These are phyloP conservation scores for Penicillium concentricum DNA, from an alignment of 2,329 filamentous ascomycete genomes.

Conservation along the genomic window DNA sequence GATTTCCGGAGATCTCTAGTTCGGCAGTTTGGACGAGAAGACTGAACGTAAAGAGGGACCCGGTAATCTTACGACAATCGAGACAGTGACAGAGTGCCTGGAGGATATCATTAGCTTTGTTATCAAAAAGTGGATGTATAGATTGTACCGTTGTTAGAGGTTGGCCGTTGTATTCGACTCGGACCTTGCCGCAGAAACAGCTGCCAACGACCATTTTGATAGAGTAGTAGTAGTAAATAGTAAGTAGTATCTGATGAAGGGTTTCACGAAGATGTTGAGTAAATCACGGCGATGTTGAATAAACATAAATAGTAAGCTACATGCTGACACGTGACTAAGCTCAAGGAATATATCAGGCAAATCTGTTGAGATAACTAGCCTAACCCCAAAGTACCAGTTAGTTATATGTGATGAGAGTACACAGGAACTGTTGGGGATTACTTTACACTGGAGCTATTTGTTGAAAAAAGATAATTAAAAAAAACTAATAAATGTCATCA, in stretches of 20 bases:
- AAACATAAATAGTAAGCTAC: not conserved
- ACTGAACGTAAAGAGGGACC: constrained; percentile 30
- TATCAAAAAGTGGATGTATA: not conserved
- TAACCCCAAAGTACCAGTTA: too few relatives aligned
- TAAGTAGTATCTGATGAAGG: not conserved
- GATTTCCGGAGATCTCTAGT: constrained; percentile 32
- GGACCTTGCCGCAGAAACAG: constrained; percentile 40
- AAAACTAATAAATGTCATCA: constrained; percentile 24
- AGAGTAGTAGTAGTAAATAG: not conserved
- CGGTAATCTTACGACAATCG: constrained; percentile 43
- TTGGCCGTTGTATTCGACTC: constrained; percentile 33
- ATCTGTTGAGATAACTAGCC: too few relatives aligned
- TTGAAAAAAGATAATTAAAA: not conserved
- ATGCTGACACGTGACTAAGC: too few relatives aligned
- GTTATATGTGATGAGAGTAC: too few relatives aligned
- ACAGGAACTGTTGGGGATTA: too few relatives aligned
- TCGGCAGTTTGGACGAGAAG: constrained; percentile 31
- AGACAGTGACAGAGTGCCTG: constrained; percentile 40
- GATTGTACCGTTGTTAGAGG: constrained; percentile 24
- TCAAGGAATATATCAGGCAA: too few relatives aligned
- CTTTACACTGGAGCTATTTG: not conserved
- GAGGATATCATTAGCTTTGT: constrained; percentile 2
- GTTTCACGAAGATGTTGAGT: too few relatives aligned
- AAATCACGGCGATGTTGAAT: too few relatives aligned
- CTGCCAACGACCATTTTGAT: constrained; percentile 31